Evolutionary conservation across 164 flowering plant genomes (phyloP), one percentile per base, ranked within the genome.

Genomic region (Platanus orientalis): DNA sequence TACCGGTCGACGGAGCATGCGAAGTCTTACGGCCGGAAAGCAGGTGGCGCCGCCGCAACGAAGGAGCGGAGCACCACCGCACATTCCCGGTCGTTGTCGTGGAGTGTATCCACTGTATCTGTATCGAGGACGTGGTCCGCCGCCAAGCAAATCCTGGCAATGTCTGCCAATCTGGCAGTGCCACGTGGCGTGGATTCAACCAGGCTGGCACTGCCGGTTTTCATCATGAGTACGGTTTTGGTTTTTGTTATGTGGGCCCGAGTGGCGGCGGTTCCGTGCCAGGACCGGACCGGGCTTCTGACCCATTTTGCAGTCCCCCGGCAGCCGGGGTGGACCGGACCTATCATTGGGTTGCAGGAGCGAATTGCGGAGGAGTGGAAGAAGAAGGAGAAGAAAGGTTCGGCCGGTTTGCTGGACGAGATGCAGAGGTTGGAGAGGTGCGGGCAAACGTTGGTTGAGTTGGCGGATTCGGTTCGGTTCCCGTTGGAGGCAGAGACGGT

Each of bases 351-450:
- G 51, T 47, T 90, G 23, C 96, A 86, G 24, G 98, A 93, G 58
- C 76, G 71, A 55, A 83, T 93, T 17, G 76, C 76, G 0, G 97
- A 92, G 74, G 98, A 92, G 58, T 87, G 86, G 98, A 85, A 87
- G 83, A 84, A 78, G 81, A 93, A 80, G 70, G 98, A 90, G 80
- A 92, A 92, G 84, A 86, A 80, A 26, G 83, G 83, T 29, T 58
- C 64, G 3, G 79, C 67, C 3, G 98, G 98, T 28, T 71, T 92
- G 71, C 50, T 90, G 70, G 86, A 83, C 26, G 98, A 92, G 76
- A 61, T 82, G 73, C 84, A 79, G 80, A 80, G 44, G 73, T 39
- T 85, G 77, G 96, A 90, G 79, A 82, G 69, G 36, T 53, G 81
- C 48, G 81, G 76, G 1, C 76, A 69, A 21, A 27, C 65, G 0